phyloP scores from a whole-genome alignment of 768 basidiomycete species.

The Boletus tomentosulus region DNA sequence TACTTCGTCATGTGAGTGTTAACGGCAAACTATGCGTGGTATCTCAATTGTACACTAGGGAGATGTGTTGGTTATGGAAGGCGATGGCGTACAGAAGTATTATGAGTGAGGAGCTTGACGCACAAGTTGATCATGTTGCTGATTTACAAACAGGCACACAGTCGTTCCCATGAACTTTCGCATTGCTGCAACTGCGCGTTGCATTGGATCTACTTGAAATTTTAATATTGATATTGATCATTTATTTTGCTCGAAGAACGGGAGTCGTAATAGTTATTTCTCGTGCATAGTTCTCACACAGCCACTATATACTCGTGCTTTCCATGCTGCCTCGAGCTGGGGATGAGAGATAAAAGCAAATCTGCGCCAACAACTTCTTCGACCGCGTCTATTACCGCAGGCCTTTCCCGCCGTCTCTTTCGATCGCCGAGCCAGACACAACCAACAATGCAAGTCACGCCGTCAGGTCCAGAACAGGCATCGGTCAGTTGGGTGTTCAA shows the following conservation, averaged over 20 bases:
- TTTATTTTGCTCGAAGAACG: neutral
- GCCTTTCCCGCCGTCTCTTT: constrained; percentile 12
- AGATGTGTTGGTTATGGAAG: constrained; percentile 77
- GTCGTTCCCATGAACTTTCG: constrained; percentile 73
- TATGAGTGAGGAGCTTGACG: constrained; percentile 54
- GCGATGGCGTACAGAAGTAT: constrained; percentile 56
- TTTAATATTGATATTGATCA: neutral
- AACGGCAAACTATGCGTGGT: neutral
- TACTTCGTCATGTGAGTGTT: constrained; percentile 59
- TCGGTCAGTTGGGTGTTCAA: constrained; percentile 11
- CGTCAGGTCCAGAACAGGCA: constrained; percentile 4
- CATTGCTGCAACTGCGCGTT: constrained; percentile 76
- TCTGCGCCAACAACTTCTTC: neutral
- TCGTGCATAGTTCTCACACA: neutral
- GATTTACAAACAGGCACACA: constrained; percentile 51
- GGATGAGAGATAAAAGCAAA: neutral
- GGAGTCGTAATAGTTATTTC: neutral
- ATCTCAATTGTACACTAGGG: constrained; percentile 43
- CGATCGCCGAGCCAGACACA: constrained; percentile 20
- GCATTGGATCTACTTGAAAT: constrained; percentile 40
- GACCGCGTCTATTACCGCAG: neutral
- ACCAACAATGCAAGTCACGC: constrained; percentile 11
- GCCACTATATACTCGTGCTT: neutral
- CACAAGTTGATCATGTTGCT: constrained; percentile 6
- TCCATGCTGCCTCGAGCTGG: neutral